Evolutionary conservation across 306 rosid genomes (phyloP), one percentile per base, ranked within the genome.

Genomic region (Dalbergia oliveri): DNA sequence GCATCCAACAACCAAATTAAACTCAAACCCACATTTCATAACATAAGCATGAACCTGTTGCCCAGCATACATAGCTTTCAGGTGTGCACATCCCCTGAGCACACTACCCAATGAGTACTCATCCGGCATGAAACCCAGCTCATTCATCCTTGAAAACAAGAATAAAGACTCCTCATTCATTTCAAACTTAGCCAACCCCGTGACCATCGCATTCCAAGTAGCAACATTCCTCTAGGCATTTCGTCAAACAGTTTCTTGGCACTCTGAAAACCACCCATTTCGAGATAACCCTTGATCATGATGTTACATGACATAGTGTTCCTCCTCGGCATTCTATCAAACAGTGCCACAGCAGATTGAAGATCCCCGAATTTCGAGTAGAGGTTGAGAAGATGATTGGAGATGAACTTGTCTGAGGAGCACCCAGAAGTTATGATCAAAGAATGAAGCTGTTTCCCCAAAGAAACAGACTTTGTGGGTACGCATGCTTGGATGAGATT

Each of bases 271-370:
- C 84, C 77, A 0, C 91, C 91, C 81, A 50, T 70, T 72, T 88
- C 91, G 77, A 91, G 80, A 49, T 75, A 85, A 1, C 85, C 90
- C 26, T 87, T 91, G 50, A 95, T 90, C 93, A 95, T 77, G 61
- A 95, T 91, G 84, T 95, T 95, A 79, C 88, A 86, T 16, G 99
- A 93, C 99, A 93, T 93, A 5, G 81, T n/a, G 50, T 95, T 95
- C 79, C 88, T 89, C 64, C 84, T 75, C 0, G 88, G 94, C 83
- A 93, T 79, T 45, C 64, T 67, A 75, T 73, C 82, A 66, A 93
- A 95, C 83, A 95, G 75, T 23, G 72, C 73, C n/a, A 89, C 75
- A 35, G 88, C 89, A n/a, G 81, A 54, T 47, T 63, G 62, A 39
- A 84, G 72, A 6, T 89, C 83, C 23, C 97, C 92, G 18, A 88